These are phyloP conservation scores for Senna siamea DNA, from an alignment of 306 rosid genomes.

Conservation along the genomic window DNA sequence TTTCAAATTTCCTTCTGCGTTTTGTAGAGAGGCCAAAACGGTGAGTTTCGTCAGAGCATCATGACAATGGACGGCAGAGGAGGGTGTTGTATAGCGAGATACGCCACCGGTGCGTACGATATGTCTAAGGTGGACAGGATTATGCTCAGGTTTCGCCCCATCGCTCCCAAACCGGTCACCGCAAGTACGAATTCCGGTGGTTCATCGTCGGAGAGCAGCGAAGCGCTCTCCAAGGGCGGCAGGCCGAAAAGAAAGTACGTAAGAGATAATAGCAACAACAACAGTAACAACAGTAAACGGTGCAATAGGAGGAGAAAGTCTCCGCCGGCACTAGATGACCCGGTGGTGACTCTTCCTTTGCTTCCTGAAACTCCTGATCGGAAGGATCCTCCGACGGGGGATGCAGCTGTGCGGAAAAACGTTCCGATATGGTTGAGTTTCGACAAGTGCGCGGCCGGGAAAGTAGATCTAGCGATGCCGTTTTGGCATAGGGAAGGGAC, in stretches of 20 bases:
- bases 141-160: constrained; percentile 86
- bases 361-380: constrained; percentile 78
- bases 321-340: constrained; percentile 24
- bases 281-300: constrained; percentile 19
- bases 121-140: constrained; percentile 58
- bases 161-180: constrained; percentile 77
- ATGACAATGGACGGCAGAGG: constrained; percentile 66
- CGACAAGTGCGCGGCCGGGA: constrained; percentile 26
- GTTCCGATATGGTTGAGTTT: constrained; percentile 55
- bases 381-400: no score
- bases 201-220: constrained; percentile 49
- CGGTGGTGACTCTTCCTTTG: constrained; percentile 66
- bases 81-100: constrained; percentile 74
- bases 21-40: no score
- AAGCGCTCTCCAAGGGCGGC: background rate
- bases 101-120: constrained; percentile 53
- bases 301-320: constrained; percentile 54
- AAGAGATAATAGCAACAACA: constrained; percentile 25
- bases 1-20: no score
- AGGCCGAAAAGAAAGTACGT: constrained; percentile 54
- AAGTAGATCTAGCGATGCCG: background rate
- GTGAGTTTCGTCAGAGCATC: no score
- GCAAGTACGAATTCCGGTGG: constrained; percentile 43
- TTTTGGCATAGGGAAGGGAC: no score
- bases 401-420: constrained; percentile 10